Evolutionary conservation across 2,329 filamentous ascomycete genomes (phyloP), one percentile per base, ranked within the genome.

Genomic region (Aspergillus proliferans): DNA sequence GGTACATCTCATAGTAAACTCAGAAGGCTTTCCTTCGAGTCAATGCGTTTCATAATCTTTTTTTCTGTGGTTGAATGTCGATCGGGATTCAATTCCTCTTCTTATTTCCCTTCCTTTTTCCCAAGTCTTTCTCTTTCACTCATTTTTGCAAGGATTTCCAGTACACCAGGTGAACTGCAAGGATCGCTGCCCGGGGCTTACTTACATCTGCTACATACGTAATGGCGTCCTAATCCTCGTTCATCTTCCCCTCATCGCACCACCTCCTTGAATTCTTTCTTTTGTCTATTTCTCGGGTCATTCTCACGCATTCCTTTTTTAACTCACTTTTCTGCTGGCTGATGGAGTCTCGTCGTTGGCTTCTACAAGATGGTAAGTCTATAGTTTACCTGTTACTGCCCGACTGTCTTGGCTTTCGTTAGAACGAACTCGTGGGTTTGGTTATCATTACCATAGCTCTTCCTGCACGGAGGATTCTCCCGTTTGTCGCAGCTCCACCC

Each of bases 311-410:
- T 40, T 21, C 26, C 44, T 43, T 48, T 34, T 14, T 45, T 52
- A 46, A 42, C 49, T 48, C 46, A 22, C 22, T 52, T 40, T 46
- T 45, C 30, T 46, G 36, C 38, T 30, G 47, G 52, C 59, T 52
- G 60, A 66, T 65, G 64, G 60, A 60, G 53, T 50, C 48, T 48
- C 46, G 45, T 50, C 41, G 43, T 57, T 43, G 46, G 50, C 53
- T 54, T 54, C 56, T 58, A 50, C 60, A 67, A 67, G 47, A 71
- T 71, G 68, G 68, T 70, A 56, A 61, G 63, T 60, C 12, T 10
- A 24, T 24, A 14, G 30, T 40, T 26, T 24, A 21, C 45, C 39
- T 43, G 24, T 30, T 47, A 30, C 26, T 30, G 10, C 26, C 26
- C 10, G 26, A 12, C 10, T 43, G 19, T 21, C n/a, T 50, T 36